Base-by-base conservation (phyloP, 179 eudicot genomes). In the Drosera spatulata region DNA sequence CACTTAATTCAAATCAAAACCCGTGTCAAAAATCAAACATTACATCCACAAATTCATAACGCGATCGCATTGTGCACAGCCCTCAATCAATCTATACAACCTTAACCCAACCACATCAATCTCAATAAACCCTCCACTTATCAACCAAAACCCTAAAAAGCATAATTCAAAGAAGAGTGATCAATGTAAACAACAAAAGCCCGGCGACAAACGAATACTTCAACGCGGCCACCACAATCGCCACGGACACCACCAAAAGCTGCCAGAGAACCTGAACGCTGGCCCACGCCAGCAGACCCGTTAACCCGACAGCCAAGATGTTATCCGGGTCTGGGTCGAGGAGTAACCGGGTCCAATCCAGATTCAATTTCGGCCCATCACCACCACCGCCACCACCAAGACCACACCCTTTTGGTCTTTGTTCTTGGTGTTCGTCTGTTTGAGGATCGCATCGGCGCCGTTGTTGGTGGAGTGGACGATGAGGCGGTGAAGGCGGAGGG, bases 231-330 rank as follows among this genome's bases (percentile, higher is more conserved):
- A 83, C 61, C 22, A 85, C 44, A 6, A 81, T 81, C 6, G 96
- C 85, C 44, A 77, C 41, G 2, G 94, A 77, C 46, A 83, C 81
- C 3, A 79, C 63, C 49, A 88, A 53, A 38, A 85, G 67, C 76
- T 88, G 90, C 96, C 90, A 85, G 64, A 88, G 62, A 4, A 88
- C 86, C 56, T 77, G 89, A 15, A 75, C 90, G 51, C 94, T 83
- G 3, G 90, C 96, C 94, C 84, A 88, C 8, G 87, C 75, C 61
- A 88, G 77, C 37, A 83, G 64, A 6, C 90, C 90, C 3, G 87
- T 86, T 67, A 88, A 73, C 51, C 87, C 96, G 39, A 85, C 94
- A 5, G 94, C 84, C 37, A 78, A 55, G 10, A 88, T 65, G 61
- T 85, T 88, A 51, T 83, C 80, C 13, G 86, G 94, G 58, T 88